phyloP scores from a whole-genome alignment of 441 rosid species.

The Raphanus hybrid region DNA sequence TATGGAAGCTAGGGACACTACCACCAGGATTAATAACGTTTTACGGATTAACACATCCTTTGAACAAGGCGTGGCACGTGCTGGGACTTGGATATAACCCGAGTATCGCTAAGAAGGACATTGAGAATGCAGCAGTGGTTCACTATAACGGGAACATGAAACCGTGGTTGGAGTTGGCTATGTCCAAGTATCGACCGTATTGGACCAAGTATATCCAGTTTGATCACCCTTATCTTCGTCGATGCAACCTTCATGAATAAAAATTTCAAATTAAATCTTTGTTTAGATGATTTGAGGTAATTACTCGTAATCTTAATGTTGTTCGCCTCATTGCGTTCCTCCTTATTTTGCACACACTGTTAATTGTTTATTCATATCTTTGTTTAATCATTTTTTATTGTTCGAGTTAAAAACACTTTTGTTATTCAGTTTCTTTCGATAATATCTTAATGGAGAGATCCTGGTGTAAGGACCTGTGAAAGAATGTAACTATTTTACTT shows the following conservation, averaged over 20 bases:
- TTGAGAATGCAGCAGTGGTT: conserved; percentile 86
- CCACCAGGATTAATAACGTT: conserved; percentile 98
- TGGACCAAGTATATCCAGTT: conserved; percentile 92
- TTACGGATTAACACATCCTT: conserved; percentile 80
- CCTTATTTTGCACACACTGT: conserved; percentile 28
- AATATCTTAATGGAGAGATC: neutral
- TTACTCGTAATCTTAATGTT: conserved; percentile 16
- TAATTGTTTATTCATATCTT: conserved; percentile 46
- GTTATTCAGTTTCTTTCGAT: conserved; percentile 21
- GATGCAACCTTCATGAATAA: conserved; percentile 80
- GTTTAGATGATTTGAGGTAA: conserved; percentile 36
- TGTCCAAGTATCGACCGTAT: conserved; percentile 85
- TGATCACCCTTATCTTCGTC: conserved; percentile 80
- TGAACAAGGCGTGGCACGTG: conserved; percentile 97
- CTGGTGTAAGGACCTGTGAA: too few relatives aligned
- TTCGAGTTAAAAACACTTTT: conserved; percentile 21
- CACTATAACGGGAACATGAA: conserved; percentile 99
- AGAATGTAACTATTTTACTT: too few relatives aligned
- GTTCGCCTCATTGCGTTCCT: conserved; percentile 17
- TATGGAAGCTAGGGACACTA: conserved; percentile 97
- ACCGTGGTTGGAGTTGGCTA: conserved; percentile 96
- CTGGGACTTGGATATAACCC: conserved; percentile 98
- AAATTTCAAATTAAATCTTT: conserved; percentile 4
- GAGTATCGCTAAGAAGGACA: conserved; percentile 74
- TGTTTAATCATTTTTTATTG: conserved; percentile 40